A percentile compares a stretch with the other conserved stretches of the same genome.
These are phyloP conservation scores for Saccharomyces hybrid DNA, from an alignment of 1,139 yeast species.

Conservation along the genomic window DNA sequence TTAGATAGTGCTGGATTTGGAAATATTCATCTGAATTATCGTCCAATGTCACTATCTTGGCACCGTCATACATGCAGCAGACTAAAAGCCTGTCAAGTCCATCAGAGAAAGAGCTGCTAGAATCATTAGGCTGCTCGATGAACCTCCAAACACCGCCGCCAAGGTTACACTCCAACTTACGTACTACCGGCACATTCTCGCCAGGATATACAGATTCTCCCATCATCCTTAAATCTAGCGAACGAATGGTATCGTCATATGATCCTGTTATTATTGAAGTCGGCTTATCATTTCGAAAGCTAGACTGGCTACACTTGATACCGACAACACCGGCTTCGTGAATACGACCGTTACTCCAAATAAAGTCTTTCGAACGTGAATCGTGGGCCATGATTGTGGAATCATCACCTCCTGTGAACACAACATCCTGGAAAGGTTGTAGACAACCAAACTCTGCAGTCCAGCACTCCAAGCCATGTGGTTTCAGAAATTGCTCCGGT, in stretches of 20 bases:
- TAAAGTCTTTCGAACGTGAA: constrained; percentile 39
- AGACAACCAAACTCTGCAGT: constrained; percentile 65
- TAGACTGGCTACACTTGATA: constrained; percentile 35
- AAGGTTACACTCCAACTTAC: constrained; percentile 40
- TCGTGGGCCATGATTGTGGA: constrained; percentile 70
- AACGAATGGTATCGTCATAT: constrained; percentile 72
- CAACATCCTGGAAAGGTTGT: constrained; percentile 46
- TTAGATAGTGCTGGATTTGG: constrained; percentile 42
- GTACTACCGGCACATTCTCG: constrained; percentile 19
- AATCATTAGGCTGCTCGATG: constrained; percentile 49
- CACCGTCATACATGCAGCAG: constrained; percentile 96
- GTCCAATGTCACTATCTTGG: constrained; percentile 45
- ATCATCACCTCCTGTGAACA: constrained; percentile 92
- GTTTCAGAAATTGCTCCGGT: constrained; percentile 9
- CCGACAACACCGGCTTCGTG: constrained; percentile 90
- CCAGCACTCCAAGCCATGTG: constrained; percentile 83
- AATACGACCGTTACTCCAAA: constrained; percentile 53
- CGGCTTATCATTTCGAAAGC: constrained; percentile 33
- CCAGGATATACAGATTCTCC: constrained; percentile 30
- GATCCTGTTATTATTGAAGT: constrained; percentile 79
- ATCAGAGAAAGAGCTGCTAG: constrained; percentile 15
- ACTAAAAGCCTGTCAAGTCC: constrained; percentile 44
- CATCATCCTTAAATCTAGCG: constrained; percentile 58
- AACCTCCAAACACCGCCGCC: constrained; percentile 97
- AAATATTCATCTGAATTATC: constrained; percentile 28